Percentiles rank a stretch among this genome's conserved stretches.
Conservation (phyloP, 352 stramenopile genomes). For the Phytopythium aichiense region DNA sequence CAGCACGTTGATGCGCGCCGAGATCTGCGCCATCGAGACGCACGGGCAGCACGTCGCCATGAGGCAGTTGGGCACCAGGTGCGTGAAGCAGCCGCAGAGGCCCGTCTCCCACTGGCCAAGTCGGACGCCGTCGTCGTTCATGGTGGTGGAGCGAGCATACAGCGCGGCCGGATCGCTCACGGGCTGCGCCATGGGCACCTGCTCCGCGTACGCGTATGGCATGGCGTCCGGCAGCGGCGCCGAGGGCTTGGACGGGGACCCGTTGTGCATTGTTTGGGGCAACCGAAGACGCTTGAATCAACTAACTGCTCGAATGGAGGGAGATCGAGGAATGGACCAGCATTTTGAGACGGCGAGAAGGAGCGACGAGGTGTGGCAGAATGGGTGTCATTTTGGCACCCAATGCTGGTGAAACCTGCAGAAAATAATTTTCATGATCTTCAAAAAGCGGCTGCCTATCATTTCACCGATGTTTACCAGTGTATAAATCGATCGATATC, state of each 20-base stretch:
- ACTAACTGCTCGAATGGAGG: neutral
- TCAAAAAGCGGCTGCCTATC: neutral
- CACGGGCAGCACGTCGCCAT: conserved; percentile 45
- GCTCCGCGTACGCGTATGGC: neutral
- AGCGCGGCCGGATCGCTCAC: neutral
- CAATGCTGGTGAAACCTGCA: neutral
- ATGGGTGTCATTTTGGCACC: neutral
- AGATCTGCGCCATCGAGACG: conserved; percentile 47
- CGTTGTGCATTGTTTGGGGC: neutral
- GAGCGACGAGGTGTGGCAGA: too few species aligned
- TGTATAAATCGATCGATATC: too few species aligned
- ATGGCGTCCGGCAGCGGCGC: neutral
- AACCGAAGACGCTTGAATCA: conserved; percentile 22
- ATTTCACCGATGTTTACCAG: too few species aligned
- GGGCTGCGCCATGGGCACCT: neutral
- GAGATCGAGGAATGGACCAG: neutral
- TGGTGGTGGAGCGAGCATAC: neutral
- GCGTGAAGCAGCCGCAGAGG: conserved; percentile 39
- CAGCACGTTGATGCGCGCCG: conserved; percentile 27
- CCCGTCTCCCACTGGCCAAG: conserved; percentile 29
- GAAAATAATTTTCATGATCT: neutral
- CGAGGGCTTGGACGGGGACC: neutral
- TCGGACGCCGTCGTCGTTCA: conserved; percentile 17
- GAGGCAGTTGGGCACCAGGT: conserved; percentile 44
- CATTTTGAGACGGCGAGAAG: too few species aligned